These are phyloP conservation scores for Aquilaria yunnanensis DNA, from an alignment of 345 rosid genomes.

Conservation along the genomic window DNA sequence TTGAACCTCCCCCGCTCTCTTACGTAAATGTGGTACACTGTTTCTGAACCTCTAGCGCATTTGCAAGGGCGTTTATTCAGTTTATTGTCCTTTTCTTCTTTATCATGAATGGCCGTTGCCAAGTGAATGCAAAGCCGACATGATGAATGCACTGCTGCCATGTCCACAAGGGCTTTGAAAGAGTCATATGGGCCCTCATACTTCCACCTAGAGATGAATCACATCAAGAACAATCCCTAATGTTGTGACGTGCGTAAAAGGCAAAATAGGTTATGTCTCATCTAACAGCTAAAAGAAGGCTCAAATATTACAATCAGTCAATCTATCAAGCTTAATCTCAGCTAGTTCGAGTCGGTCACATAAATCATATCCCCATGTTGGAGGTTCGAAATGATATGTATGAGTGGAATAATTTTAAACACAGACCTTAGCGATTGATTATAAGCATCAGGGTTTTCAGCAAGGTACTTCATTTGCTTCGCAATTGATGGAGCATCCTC, in stretches of 20 bases:
- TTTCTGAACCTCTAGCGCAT: constrained; percentile 57
- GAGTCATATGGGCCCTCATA: constrained; percentile 82
- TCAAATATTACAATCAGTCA: no score
- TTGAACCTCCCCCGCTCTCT: constrained; percentile 78
- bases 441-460: constrained; percentile 53
- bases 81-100: constrained; percentile 48
- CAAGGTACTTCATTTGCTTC: constrained; percentile 57
- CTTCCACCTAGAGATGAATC: constrained; percentile 46
- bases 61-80: constrained; percentile 70
- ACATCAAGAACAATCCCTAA: no score
- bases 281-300: no score
- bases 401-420: no score
- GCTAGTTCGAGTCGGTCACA: no score
- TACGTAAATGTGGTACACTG: constrained; percentile 58
- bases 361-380: no score
- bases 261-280: neutral
- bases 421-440: constrained; percentile 62
- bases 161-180: constrained; percentile 87
- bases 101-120: constrained; percentile 53
- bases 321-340: no score
- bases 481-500: constrained; percentile 52
- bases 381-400: no score
- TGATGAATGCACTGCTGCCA: constrained; percentile 90
- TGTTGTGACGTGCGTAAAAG: neutral
- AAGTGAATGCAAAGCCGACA: constrained; percentile 88